Evolutionary conservation across 2,329 filamentous ascomycete genomes (phyloP).

Genomic region (Aspergillus sp.): DNA sequence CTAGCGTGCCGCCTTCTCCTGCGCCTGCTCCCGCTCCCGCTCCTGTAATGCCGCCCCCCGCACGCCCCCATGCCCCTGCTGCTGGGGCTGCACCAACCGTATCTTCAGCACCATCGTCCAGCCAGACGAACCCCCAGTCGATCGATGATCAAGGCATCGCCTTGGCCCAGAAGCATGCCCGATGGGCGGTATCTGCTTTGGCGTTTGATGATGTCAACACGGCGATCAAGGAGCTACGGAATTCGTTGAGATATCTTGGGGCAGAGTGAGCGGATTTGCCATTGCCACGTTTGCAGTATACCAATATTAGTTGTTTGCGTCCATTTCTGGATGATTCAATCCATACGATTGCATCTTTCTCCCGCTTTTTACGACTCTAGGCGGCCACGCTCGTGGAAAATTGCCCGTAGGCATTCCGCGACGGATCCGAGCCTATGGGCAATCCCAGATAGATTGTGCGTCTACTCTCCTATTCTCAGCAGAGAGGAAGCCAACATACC

Average conservation of each 20-base stretch:
- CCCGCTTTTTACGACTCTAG: no score
- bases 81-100: slow-evolving; percentile 20
- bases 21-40: slow-evolving; percentile 23
- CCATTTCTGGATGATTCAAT: no score
- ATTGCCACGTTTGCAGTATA: not conserved
- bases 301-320: no score
- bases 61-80: slow-evolving; percentile 18
- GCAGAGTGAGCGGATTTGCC: slow-evolving; percentile 46
- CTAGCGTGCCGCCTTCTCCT: slow-evolving; percentile 13
- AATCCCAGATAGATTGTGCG: no score
- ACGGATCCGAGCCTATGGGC: no score
- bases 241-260: slow-evolving; percentile 69
- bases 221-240: slow-evolving; percentile 77
- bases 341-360: no score
- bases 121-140: slow-evolving; percentile 25
- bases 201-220: slow-evolving; percentile 96
- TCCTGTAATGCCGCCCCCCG: slow-evolving; percentile 16
- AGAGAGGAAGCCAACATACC: no score
- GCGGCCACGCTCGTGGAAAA: no score
- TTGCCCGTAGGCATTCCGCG: no score
- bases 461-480: no score
- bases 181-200: slow-evolving; percentile 92
- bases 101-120: slow-evolving; percentile 17
- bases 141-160: slow-evolving; percentile 70
- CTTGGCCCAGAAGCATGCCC: slow-evolving; percentile 89